Evolutionary conservation across 2,329 filamentous ascomycete genomes (phyloP).

Genomic region (Fusarium secorum): DNA sequence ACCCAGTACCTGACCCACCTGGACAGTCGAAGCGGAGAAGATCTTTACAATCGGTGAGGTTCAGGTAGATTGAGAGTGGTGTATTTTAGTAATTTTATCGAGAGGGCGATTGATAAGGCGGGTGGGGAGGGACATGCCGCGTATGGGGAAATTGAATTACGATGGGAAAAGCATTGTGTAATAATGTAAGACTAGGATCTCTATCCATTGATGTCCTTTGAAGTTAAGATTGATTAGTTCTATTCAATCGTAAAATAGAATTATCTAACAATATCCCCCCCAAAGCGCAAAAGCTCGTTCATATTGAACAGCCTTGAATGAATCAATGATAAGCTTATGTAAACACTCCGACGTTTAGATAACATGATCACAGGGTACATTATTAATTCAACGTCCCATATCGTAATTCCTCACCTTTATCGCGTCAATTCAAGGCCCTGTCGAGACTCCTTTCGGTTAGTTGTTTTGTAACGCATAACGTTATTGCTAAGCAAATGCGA

Average conservation of each 20-base stretch:
- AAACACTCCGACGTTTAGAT: neutral
- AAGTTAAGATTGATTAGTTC: too few species aligned
- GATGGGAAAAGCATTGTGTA: neutral
- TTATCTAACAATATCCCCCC: accelerated
- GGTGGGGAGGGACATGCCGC: neutral
- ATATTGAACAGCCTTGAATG: too few species aligned
- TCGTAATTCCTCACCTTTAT: accelerated
- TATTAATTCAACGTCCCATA: neutral
- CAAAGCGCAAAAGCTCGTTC: accelerated
- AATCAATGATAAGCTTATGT: neutral
- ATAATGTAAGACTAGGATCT: neutral
- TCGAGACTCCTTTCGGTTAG: neutral
- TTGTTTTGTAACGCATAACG: neutral
- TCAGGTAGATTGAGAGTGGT: neutral
- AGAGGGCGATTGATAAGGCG: neutral
- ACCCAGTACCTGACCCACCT: neutral
- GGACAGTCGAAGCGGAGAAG: neutral
- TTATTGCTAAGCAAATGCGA: neutral
- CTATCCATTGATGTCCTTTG: accelerated
- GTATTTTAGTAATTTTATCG: neutral
- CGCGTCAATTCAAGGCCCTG: accelerated
- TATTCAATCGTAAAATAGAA: accelerated
- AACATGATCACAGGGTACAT: accelerated
- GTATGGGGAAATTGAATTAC: neutral
- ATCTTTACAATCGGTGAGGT: neutral